These are phyloP conservation scores for Vachellia collinsii DNA, from an alignment of 306 rosid species.

Conservation along the genomic window DNA sequence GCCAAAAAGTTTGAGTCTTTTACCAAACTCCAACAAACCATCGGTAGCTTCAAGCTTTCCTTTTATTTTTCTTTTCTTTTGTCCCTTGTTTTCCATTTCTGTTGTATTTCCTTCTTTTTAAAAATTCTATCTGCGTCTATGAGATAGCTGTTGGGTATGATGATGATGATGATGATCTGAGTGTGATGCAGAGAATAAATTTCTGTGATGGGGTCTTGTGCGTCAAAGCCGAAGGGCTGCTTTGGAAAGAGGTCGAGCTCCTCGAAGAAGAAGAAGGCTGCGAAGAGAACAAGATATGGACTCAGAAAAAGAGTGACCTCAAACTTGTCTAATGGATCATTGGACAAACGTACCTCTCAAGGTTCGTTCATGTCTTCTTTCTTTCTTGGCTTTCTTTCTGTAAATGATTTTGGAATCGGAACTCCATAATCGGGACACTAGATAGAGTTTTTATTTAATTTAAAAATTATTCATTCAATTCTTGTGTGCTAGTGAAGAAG, in stretches of 20 bases:
- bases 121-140: constrained; percentile 21
- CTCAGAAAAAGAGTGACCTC: constrained; percentile 54
- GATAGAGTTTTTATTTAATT: neutral
- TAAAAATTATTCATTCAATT: neutral
- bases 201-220: constrained; percentile 81
- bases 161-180: constrained; percentile 36
- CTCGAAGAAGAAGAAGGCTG: constrained; percentile 52
- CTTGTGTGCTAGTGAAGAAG: constrained; percentile 6
- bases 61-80: neutral
- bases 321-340: constrained; percentile 56
- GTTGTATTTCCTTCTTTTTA: constrained; percentile 31
- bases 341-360: constrained; percentile 69
- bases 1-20: constrained; percentile 33
- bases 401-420: neutral
- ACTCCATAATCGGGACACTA: neutral
- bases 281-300: constrained; percentile 40
- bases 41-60: constrained; percentile 39
- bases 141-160: constrained; percentile 28
- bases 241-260: constrained; percentile 58
- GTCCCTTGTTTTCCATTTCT: neutral
- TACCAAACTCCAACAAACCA: constrained; percentile 29
- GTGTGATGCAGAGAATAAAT: constrained; percentile 31
- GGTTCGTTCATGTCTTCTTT: constrained; percentile 49
- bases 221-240: constrained; percentile 71
- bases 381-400: constrained; percentile 17